Base-by-base conservation (phyloP, 768 basidiomycete genomes). In the Leccinellum rugosiceps region DNA sequence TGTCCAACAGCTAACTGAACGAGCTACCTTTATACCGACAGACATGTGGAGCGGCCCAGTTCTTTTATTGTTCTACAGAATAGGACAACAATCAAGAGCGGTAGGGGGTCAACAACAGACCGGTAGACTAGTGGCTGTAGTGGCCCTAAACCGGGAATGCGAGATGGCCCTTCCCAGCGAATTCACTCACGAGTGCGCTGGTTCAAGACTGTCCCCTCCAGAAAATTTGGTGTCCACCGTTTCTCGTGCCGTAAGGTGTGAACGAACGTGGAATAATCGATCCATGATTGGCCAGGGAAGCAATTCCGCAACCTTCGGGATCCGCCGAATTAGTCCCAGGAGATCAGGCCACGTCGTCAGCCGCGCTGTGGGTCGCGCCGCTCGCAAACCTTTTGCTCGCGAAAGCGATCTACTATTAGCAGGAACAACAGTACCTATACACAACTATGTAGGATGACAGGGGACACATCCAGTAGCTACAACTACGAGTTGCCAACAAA, bases 141-240 rank as follows among this genome's bases (percentile, higher is more conserved):
- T 65, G 90, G 88, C 86, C 86, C 82, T 75, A 78, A 87, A 66
- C 78, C 78, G 83, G 90, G 90, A 85, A 90, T 91, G 88, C 77
- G 84, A 77, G 79, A 82, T 80, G 82, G 80, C 74, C 73, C 73
- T 59, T 23, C 75, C 76, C 88, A 82, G 83, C 87, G 82, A 72
- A 61, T 45, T 72, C 65, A 73, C 73, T 75, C 82, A 79, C 76
- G 72, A 81, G 90, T 83, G 90, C 90, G 89, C 90, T 88, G 85
- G 87, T 90, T 91, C 90, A 87, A 91, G 87, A 80, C 88, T 81
- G 84, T 85, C 87, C 87, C 88, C 90, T 90, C 88, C 87, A 84
- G 90, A 92, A 90, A 91, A 90, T 87, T 92, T 90, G 88, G 89
- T 87, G 75, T 80, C 83, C 85, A 83, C 81, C 60, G 80, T 80